Evolutionary conservation across 345 rosid genomes (phyloP).

Genomic region (Sonneratia alba): DNA sequence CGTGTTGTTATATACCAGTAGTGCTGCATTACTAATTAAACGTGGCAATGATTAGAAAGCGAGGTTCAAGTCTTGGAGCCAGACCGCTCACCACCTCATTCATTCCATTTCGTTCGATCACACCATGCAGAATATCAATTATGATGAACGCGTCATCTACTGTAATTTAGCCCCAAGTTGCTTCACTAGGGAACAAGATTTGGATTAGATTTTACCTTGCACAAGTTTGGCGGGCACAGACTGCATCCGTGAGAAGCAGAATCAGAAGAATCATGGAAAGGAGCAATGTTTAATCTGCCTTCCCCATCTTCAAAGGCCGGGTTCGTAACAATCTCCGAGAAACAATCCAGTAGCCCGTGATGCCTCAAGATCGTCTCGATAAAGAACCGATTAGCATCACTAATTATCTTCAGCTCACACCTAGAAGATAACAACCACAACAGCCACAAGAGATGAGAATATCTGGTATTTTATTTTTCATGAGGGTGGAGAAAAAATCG

Average conservation of each 20-base stretch:
- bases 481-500: neutral
- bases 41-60: too few relatives aligned
- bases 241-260: slow-evolving; percentile 46
- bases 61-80: neutral
- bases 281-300: slow-evolving; percentile 50
- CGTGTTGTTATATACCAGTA: too few relatives aligned
- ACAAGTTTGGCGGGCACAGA: slow-evolving; percentile 58
- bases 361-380: slow-evolving; percentile 68
- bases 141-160: neutral
- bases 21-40: too few relatives aligned
- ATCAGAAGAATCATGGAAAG: slow-evolving; percentile 37
- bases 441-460: slow-evolving; percentile 2
- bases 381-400: slow-evolving; percentile 76
- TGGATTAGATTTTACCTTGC: slow-evolving; percentile 45
- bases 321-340: slow-evolving; percentile 57
- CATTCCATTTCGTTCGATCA: neutral
- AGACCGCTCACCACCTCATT: neutral
- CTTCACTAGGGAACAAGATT: neutral
- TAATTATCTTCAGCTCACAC: slow-evolving; percentile 67
- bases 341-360: slow-evolving; percentile 48
- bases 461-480: slow-evolving; percentile 2
- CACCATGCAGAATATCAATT: neutral
- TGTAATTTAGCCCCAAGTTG: neutral
- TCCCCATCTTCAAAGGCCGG: slow-evolving; percentile 35
- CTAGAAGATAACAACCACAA: slow-evolving; percentile 19